Base-by-base conservation (phyloP, 176 grass and related monocot genomes). In the Elymus sibiricus region DNA sequence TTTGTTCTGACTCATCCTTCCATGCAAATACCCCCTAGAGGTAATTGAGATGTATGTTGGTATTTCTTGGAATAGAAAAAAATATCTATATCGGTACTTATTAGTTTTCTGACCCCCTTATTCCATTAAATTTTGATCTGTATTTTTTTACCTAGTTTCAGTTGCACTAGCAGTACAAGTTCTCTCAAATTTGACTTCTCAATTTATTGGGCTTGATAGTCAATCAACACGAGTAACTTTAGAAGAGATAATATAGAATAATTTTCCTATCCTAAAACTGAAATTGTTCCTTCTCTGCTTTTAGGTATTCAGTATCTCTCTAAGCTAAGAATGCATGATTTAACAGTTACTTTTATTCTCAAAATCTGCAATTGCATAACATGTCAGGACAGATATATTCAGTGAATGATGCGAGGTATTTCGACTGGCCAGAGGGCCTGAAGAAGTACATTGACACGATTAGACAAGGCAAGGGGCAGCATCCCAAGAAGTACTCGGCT, bases 331-430 rank as follows among this genome's bases (percentile, higher is more conserved):
- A 74, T 74, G 3, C 65, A 73, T 66, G 31, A 29, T 79, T 25
- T 83, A 60, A n/a, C 35, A 29, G 13, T 14, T 31, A 4, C 32
- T 65, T 89, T 74, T 79, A 47, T 29, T 24, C 89, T 87, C 22
- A 87, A 75, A 83, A 19, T 42, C 19, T 69, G 61, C 7, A 76
- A 66, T 49, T 84, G 19, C 19, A 74, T 32, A n/a, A 43, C 43
- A 51, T 85, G 87, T 39, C 96, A 94, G 93, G 97, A 72, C 94
- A 99, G 79, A 96, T 96, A 94, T 96, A 96, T 81, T 99, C 94
- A 1, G 97, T 99, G 66, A 96, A 96, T 85, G 97, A 99, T 29
- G 97, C 94, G 5, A 79, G 94, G 4, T 99, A 96, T 76, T 99
- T 99, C 14, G 92, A 99, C 73, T 99, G 94, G 97, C 94, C 97